These are phyloP conservation scores for Aquilaria yunnanensis DNA, from an alignment of 345 rosid species.

Conservation along the genomic window DNA sequence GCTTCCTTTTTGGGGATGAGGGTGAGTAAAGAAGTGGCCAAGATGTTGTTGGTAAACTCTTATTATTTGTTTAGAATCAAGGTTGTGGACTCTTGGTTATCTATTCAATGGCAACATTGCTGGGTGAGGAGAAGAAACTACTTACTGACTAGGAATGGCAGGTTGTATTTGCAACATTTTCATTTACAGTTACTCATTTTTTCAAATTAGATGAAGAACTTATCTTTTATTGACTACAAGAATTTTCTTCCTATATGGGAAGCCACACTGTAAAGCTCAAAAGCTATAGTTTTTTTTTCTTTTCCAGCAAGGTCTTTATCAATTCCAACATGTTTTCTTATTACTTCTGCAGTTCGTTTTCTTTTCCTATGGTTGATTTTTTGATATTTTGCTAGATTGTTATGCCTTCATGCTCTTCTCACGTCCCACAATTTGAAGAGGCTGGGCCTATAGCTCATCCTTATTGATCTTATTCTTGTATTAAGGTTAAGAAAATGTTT, in stretches of 20 bases:
- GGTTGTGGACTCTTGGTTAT: too few species aligned
- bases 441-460: slow-evolving; percentile 99
- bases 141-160: too few species aligned
- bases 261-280: slow-evolving; percentile 91
- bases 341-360: neutral
- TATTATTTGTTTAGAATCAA: too few species aligned
- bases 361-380: neutral
- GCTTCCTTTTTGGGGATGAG: too few species aligned
- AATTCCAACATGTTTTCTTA: slow-evolving; percentile 75
- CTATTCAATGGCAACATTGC: too few species aligned
- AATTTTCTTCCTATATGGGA: slow-evolving; percentile 99
- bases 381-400: neutral
- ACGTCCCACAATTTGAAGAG: slow-evolving; percentile 39
- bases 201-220: too few species aligned
- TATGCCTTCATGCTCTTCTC: too few species aligned
- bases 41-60: too few species aligned
- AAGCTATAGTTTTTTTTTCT: slow-evolving; percentile 26
- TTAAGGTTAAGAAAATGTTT: slow-evolving; percentile 51
- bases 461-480: slow-evolving; percentile 94
- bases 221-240: slow-evolving; percentile 28
- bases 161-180: too few species aligned
- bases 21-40: too few species aligned
- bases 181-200: too few species aligned
- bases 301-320: slow-evolving; percentile 40
- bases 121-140: too few species aligned